These are phyloP conservation scores for Pythium aristosporum DNA, from an alignment of 352 stramenopile genomes.

Conservation along the genomic window DNA sequence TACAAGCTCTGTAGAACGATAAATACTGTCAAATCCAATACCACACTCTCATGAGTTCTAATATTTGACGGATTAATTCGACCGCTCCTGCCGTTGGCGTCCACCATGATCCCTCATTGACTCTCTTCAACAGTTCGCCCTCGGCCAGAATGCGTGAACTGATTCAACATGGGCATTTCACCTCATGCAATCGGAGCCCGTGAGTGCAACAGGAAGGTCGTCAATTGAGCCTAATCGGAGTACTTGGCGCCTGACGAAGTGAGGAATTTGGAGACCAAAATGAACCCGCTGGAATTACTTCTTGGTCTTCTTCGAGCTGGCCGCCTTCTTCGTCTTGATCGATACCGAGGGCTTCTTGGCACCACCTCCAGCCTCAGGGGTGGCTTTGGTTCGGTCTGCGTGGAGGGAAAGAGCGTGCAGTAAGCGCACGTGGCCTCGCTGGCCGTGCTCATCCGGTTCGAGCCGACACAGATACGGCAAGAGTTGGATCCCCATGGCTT, in stretches of 20 bases:
- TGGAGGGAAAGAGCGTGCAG: conserved; percentile 38
- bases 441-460: conserved; percentile 39
- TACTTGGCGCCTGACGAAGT: too few relatives aligned
- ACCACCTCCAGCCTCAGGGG: background rate
- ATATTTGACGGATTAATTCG: too few relatives aligned
- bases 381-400: background rate
- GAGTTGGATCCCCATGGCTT: conserved; percentile 52
- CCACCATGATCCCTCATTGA: too few relatives aligned
- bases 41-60: too few relatives aligned
- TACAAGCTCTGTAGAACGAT: too few relatives aligned
- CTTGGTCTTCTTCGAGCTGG: background rate
- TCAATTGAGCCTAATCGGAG: too few relatives aligned
- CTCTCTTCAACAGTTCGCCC: too few relatives aligned
- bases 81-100: too few relatives aligned
- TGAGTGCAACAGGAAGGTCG: too few relatives aligned
- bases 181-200: background rate
- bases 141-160: too few relatives aligned
- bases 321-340: background rate
- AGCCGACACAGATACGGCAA: conserved; percentile 59
- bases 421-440: conserved; percentile 39
- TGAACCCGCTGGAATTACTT: conserved; percentile 1
- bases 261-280: too few relatives aligned
- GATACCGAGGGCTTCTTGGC: background rate
- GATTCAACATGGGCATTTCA: background rate
- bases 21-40: too few relatives aligned